Conservation (phyloP, 1,284 basidiomycete genomes). For the Anthracocystis panici-leucophaei region DNA sequence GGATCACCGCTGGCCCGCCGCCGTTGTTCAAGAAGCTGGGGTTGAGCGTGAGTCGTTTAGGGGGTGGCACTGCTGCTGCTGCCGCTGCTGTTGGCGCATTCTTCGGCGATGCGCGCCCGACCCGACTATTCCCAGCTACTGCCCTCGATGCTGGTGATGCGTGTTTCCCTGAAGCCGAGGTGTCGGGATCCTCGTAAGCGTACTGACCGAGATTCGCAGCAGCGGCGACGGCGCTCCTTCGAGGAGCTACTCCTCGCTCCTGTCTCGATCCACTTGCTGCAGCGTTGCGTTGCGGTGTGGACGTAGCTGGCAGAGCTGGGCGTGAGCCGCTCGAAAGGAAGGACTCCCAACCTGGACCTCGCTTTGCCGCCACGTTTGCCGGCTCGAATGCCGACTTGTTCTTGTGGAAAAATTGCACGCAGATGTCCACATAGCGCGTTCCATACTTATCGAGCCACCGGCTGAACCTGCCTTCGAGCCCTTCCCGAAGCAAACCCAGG, state of each 20-base stretch:
- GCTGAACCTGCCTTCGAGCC: constrained; percentile 6
- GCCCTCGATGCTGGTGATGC: constrained; percentile 1
- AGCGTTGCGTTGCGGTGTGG: not conserved
- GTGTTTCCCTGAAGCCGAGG: not conserved
- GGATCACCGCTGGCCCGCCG: constrained; percentile 3
- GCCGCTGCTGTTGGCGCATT: not conserved
- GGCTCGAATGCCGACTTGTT: not conserved
- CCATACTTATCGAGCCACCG: constrained; percentile 25
- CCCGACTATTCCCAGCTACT: not conserved
- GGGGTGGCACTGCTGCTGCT: not conserved
- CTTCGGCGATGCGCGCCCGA: constrained; percentile 4
- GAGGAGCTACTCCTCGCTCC: constrained; percentile 9
- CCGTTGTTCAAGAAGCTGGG: constrained; percentile 3
- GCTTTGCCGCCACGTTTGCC: not conserved
- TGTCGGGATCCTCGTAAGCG: constrained; percentile 16
- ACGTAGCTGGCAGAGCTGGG: too few species aligned
- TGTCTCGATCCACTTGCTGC: not conserved
- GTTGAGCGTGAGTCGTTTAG: constrained; percentile 26
- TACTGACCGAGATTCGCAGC: constrained; percentile 28
- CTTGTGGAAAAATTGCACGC: constrained; percentile 12
- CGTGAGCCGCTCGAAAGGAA: not conserved
- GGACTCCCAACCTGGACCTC: constrained; percentile 4
- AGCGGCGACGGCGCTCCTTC: constrained; percentile 24
- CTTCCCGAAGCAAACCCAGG: not conserved
- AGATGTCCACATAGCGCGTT: constrained; percentile 30